phyloP scores from a whole-genome alignment of 495 filamentous ascomycete genomes.

The Podospora pseudocomata region DNA sequence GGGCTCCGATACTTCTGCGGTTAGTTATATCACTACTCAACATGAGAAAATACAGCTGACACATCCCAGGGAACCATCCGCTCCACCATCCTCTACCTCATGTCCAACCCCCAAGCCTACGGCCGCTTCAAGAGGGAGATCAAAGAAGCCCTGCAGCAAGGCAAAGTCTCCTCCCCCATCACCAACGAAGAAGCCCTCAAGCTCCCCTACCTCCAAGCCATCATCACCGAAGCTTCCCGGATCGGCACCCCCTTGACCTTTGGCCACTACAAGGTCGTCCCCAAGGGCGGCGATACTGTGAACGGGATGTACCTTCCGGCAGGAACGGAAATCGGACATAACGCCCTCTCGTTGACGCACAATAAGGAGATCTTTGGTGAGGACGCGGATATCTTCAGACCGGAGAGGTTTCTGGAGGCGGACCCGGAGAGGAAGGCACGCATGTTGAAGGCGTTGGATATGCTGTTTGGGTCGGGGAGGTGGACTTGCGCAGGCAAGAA shows the following conservation, averaged over 20 bases:
- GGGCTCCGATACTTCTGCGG: conserved; percentile 58
- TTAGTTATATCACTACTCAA: conserved; percentile 11
- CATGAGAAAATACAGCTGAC: no score
- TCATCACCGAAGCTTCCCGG: conserved; percentile 46
- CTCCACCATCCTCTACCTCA: conserved; percentile 43
- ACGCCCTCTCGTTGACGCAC: conserved; percentile 29
- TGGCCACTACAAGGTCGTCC: conserved; percentile 37
- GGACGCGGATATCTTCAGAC: conserved; percentile 45
- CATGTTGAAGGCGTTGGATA: conserved; percentile 6
- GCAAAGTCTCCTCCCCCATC: conserved; percentile 33
- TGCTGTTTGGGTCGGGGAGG: conserved; percentile 16
- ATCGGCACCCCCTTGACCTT: conserved; percentile 34
- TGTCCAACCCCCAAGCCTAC: conserved; percentile 44
- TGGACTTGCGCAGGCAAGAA: conserved; percentile 20
- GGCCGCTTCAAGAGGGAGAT: conserved; percentile 54
- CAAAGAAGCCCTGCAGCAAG: conserved; percentile 31
- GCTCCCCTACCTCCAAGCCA: conserved; percentile 44
- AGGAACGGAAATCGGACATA: conserved; percentile 44
- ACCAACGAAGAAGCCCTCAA: conserved; percentile 37
- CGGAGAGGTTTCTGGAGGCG: conserved; percentile 48
- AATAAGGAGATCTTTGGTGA: conserved; percentile 43
- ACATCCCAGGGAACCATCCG: conserved; percentile 28
- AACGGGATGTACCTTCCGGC: conserved; percentile 45
- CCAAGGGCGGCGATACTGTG: conserved; percentile 45
- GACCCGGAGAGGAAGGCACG: not conserved